These are phyloP conservation scores for Actinomortierella wolfii DNA, from an alignment of 371 early-diverging fungal species.

Conservation along the genomic window DNA sequence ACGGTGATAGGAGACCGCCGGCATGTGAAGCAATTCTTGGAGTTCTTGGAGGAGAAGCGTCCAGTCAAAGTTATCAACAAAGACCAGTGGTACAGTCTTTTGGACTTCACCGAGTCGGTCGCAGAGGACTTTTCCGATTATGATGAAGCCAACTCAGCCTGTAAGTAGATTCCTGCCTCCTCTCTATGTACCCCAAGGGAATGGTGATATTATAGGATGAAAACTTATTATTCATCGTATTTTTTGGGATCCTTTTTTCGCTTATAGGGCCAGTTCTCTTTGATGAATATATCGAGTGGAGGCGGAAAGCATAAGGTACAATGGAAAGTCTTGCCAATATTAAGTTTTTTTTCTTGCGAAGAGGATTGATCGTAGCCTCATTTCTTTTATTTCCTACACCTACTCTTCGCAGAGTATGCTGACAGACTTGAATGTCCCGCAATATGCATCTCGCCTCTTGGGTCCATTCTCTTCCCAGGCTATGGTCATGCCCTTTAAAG, in stretches of 20 bases:
- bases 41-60: slow-evolving; percentile 56
- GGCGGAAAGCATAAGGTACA: slow-evolving; percentile 14
- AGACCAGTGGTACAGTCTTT: slow-evolving; percentile 77
- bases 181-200: neutral
- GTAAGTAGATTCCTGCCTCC: slow-evolving; percentile 48
- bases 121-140: slow-evolving; percentile 59
- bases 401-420: too few species aligned
- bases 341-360: too few species aligned
- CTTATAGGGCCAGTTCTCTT: slow-evolving; percentile 66
- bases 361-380: too few species aligned
- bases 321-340: neutral
- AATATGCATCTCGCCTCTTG: too few species aligned
- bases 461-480: too few species aligned
- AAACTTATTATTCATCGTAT: neutral
- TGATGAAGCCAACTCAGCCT: slow-evolving; percentile 68
- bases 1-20: slow-evolving; percentile 54
- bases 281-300: slow-evolving; percentile 74
- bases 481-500: too few species aligned
- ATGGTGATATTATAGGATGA: neutral
- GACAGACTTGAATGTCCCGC: too few species aligned
- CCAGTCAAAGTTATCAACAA: slow-evolving; percentile 72
- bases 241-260: neutral
- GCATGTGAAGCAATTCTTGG: slow-evolving; percentile 57
- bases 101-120: slow-evolving; percentile 64
- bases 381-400: too few species aligned